phyloP scores from a whole-genome alignment of 352 stramenopile genomes.

The Pythium coloratum region DNA sequence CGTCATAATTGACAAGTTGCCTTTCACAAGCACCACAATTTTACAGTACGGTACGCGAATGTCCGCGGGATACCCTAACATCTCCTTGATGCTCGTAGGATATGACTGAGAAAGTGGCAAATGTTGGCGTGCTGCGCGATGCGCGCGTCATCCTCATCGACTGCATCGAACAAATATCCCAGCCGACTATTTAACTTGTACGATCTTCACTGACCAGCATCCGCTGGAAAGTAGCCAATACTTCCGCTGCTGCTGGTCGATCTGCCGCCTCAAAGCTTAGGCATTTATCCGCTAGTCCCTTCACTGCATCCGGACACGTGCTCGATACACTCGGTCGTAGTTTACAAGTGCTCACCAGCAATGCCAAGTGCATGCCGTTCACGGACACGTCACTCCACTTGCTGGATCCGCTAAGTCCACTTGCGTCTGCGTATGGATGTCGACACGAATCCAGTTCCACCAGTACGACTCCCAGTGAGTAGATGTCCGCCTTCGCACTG shows the following conservation, averaged over 20 bases:
- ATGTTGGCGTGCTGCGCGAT: too few species aligned
- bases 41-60: too few species aligned
- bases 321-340: constrained; percentile 15
- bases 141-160: too few species aligned
- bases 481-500: constrained; percentile 38
- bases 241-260: neutral
- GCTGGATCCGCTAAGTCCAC: constrained; percentile 4
- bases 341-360: constrained; percentile 21
- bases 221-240: neutral
- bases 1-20: too few species aligned
- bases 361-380: constrained; percentile 4
- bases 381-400: neutral
- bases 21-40: too few species aligned
- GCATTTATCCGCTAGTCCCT: constrained; percentile 16
- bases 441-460: constrained; percentile 6
- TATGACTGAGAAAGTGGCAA: too few species aligned
- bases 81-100: too few species aligned
- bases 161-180: too few species aligned
- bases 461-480: constrained; percentile 35
- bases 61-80: too few species aligned
- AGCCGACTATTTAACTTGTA: too few species aligned
- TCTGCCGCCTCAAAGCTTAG: constrained; percentile 15
- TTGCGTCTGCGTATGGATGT: constrained; percentile 15
- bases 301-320: constrained; percentile 13
- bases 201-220: neutral